Evolutionary conservation across 305 asterid species (phyloP), one percentile per base, ranked within the genome.

Genomic region (Rubia occidens): DNA sequence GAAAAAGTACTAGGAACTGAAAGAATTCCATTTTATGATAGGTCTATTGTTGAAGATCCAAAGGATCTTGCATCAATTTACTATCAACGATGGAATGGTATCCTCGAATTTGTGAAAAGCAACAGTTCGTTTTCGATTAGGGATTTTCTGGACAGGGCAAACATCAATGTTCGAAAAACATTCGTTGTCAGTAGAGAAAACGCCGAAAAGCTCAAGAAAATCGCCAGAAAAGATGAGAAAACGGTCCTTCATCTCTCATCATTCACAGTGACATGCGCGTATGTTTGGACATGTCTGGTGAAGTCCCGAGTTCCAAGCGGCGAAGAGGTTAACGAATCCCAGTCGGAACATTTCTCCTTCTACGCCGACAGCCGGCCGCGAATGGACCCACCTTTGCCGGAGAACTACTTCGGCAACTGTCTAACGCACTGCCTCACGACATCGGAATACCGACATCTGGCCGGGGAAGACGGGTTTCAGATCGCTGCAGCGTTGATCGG

Each of bases 131-230:
- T 78, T 5, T 13, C 66, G 1, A 3, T 72, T 0, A 44, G 68
- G 1, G 14, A 77, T 17, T 67, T 63, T 11, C 79, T 77, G 0
- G 20, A 3, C 72, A n/a, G 54, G 71, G 21, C 20, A 6, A 37
- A 62, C 14, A 4, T 5, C 24, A 74, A 80, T 47, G 81, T 82
- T 39, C 78, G 91, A 21, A 76, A 85, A 18, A 75, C 91, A 1
- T 80, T 40, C 61, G 56, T 72, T 14, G 64, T 86, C 44, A 42
- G 26, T 37, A 74, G 17, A 17, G n/a, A 51, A 0, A 72, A 77
- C 45, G 45, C 82, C 1, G 39, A 68, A 5, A 77, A 66, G 39
- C 74, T 84, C 14, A 86, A 86, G 68, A 73, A 43, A 0, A 42
- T 64, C 29, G 81, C 78, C 15, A 15, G 62, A 29, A 66, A 76